Percentiles rank a stretch among this genome's conserved stretches.
phyloP scores from a whole-genome alignment of 1,139 yeast genomes.

The Geotrichum phurueaensis region DNA sequence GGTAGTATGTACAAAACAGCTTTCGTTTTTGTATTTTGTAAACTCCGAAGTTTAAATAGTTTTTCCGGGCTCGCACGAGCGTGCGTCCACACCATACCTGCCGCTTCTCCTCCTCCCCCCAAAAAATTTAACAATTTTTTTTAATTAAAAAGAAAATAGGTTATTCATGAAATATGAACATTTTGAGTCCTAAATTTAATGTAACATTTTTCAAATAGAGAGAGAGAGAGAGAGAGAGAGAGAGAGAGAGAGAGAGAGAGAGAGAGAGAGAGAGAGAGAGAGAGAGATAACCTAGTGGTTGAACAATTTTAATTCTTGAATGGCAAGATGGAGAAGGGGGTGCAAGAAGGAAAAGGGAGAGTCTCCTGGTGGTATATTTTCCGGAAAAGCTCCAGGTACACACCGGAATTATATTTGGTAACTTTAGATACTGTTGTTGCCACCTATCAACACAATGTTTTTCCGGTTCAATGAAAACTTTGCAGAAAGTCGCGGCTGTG shows the following conservation, averaged over 20 bases:
- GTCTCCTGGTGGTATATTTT: background rate
- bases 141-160: background rate
- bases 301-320: too few relatives aligned
- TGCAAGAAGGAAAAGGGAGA: too few relatives aligned
- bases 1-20: background rate
- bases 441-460: background rate
- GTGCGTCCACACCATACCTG: too few relatives aligned
- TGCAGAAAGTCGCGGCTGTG: too few relatives aligned
- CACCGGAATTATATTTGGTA: background rate
- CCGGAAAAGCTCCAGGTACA: background rate
- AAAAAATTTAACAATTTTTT: background rate
- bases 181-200: too few relatives aligned
- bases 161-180: too few relatives aligned
- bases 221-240: too few relatives aligned
- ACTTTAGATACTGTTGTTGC: background rate
- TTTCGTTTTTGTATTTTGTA: background rate
- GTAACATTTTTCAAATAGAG: too few relatives aligned
- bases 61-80: background rate
- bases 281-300: too few relatives aligned
- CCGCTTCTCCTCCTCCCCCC: background rate
- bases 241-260: too few relatives aligned
- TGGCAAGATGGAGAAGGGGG: too few relatives aligned
- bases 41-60: background rate
- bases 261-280: too few relatives aligned
- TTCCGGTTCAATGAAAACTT: background rate